Base-by-base conservation (phyloP, 2,329 filamentous ascomycete species). In the Diplocarpon mali region DNA sequence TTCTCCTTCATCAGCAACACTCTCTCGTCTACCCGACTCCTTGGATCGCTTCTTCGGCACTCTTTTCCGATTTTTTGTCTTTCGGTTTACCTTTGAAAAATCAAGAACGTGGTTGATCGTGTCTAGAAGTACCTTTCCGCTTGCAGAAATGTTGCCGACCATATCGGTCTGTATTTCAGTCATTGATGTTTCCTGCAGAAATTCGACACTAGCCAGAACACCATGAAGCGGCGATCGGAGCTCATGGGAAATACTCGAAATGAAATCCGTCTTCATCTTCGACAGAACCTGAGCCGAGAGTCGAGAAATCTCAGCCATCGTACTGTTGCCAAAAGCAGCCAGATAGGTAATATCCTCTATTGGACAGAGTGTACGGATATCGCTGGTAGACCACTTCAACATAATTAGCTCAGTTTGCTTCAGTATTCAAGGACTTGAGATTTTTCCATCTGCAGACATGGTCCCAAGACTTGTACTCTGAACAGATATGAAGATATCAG, bases 161-260 rank as follows among this genome's bases (percentile, higher is more conserved):
- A 71, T 64, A 13, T 69, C 67, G 2, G 64, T 61, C 49, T 76
- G 73, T 5, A 67, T 64, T 1, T 65, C 64, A 34, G 64, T 65
- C 17, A 76, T 61, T 0, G 61, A 48, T 0, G 72, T 75, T n/a
- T 76, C 72, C 3, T 68, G 65, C 0, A 80, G 54, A 3, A 78
- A 58, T 50, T 77, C 73, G 1, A 68, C 65, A 41, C 65, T 74
- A 0, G 73, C 69, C 0, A 80, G 60, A 28, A 80, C 71, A 2
- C 76, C 77, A 44, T 81, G 76, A 0, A 81, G 62, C 0, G 77
- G 77, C 2, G 72, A 76, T 4, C 77, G 67, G 12, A 81, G 60
- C 55, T 81, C 77, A 53, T 81, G 77, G 2, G 72, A 76, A 5
- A 81, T 69, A 1, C 72, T 78, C 0, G 73, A 71, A 7, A 81